Base-by-base conservation (phyloP, 2,329 filamentous ascomycete species). In the Claviceps arundinis region DNA sequence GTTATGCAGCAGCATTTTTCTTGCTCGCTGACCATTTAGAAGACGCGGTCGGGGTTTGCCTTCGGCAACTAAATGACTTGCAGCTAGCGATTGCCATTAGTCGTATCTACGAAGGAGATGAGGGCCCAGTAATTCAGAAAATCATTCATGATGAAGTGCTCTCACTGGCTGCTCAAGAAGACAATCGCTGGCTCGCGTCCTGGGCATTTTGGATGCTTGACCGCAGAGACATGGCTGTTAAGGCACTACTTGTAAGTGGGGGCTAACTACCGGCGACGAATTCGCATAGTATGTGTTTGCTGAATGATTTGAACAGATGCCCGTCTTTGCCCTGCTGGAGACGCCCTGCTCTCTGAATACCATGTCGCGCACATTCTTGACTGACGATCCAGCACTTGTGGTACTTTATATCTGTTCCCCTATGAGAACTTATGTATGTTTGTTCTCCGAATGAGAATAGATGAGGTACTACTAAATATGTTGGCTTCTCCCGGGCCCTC, bases 1-100 rank as follows among this genome's bases (percentile, higher is more conserved):
- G 88, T 68, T 98, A 98, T 62, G 90, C 93, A 2, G 93, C 91
- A 1, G 87, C 93, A 0, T 98, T 97, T 70, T 98, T 98, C 71
- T 74, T 98, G 5, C 75, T 98, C 1, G 94, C 87, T 2, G 89
- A 90, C 58, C 84, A 85, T 61, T 73, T 95, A 0, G 81, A 84
- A 51, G 89, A 95, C 64, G 91, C 93, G 0, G 84, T 93, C 50
- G 86, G 85, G 57, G 83, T 98, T 17, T 88, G 94, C 57, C 73
- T 90, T 14, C 89, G 87, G 56, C 90, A 96, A 63, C 75, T 97
- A 40, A 83, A 87, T 54, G 94, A 98, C 63, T 70, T 93, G 22
- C 89, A 96, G 63, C 80, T 98, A 37, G 93, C 91, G 2, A 84
- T 98, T 55, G 85, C 90, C 7, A 84, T 98, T 17, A 80, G 87